Conservation (phyloP, 2,329 filamentous ascomycete genomes). For the Coniochaeta prunicola region DNA sequence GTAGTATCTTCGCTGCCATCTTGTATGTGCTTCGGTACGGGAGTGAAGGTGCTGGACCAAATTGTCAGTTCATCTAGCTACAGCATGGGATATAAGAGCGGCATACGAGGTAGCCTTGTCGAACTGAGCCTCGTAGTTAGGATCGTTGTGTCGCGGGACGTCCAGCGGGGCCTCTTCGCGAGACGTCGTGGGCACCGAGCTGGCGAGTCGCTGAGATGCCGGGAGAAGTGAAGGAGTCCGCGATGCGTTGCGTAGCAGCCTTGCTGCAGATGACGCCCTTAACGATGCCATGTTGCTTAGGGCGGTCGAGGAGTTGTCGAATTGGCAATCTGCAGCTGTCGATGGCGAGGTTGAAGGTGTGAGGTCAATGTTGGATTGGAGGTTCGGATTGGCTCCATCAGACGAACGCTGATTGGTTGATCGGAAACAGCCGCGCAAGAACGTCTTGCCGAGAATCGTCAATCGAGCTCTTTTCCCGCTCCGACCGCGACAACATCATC, state of each 20-base stretch:
- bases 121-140: slow-evolving; percentile 71
- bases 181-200: slow-evolving; percentile 35
- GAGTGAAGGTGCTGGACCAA: slow-evolving; percentile 69
- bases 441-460: slow-evolving; percentile 15
- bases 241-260: slow-evolving; percentile 41
- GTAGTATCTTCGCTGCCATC: slow-evolving; percentile 79
- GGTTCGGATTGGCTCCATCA: slow-evolving; percentile 5
- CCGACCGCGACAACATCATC: slow-evolving; percentile 8
- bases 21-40: slow-evolving; percentile 82
- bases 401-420: slow-evolving; percentile 14
- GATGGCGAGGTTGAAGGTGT: slow-evolving; percentile 1
- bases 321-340: slow-evolving; percentile 6
- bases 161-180: slow-evolving; percentile 28
- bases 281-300: slow-evolving; percentile 53
- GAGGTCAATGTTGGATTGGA: slow-evolving; percentile 7
- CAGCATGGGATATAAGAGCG: not conserved
- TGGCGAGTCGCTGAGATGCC: slow-evolving; percentile 47
- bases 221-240: slow-evolving; percentile 31
- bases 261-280: slow-evolving; percentile 45
- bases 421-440: slow-evolving; percentile 27
- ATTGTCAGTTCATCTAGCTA: not conserved
- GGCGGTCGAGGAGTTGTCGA: not conserved
- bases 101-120: slow-evolving; percentile 89
- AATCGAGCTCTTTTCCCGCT: slow-evolving; percentile 17
- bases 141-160: slow-evolving; percentile 52